Evolutionary conservation across 2,329 filamentous ascomycete species (phyloP).

Genomic region (Metarhizium guizhouense): DNA sequence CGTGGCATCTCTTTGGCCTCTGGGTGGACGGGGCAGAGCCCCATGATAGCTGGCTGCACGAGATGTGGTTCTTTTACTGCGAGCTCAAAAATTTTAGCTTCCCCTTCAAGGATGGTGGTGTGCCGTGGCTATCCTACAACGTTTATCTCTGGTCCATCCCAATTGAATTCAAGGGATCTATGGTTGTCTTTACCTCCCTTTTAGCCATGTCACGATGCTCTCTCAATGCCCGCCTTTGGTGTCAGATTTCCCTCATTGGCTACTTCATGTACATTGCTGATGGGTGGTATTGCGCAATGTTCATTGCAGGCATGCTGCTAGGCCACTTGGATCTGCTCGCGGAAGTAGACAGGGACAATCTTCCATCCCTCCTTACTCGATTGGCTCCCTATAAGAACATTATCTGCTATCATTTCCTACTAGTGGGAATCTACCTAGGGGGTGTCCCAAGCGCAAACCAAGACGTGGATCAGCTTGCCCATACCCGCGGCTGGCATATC

Average conservation of each 20-base stretch:
- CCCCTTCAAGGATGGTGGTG: slow-evolving; percentile 48
- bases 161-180: slow-evolving; percentile 53
- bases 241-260: slow-evolving; percentile 41
- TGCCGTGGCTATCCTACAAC: slow-evolving; percentile 43
- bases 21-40: slow-evolving; percentile 29
- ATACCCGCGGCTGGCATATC: slow-evolving; percentile 51
- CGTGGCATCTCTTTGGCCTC: slow-evolving; percentile 44
- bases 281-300: slow-evolving; percentile 53
- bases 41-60: slow-evolving; percentile 33
- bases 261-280: slow-evolving; percentile 64
- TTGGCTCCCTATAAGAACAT: slow-evolving; percentile 38
- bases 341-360: slow-evolving; percentile 27
- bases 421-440: slow-evolving; percentile 42
- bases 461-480: slow-evolving; percentile 38
- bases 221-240: slow-evolving; percentile 43
- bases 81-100: slow-evolving; percentile 64
- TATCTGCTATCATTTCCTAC: slow-evolving; percentile 45
- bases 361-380: slow-evolving; percentile 38
- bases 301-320: slow-evolving; percentile 51
- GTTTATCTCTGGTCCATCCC: slow-evolving; percentile 57
- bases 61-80: slow-evolving; percentile 39
- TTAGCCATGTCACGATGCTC: slow-evolving; percentile 49
- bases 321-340: slow-evolving; percentile 52
- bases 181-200: slow-evolving; percentile 50
- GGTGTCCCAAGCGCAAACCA: slow-evolving; percentile 47